Evolutionary conservation across 805 yeast genomes (phyloP).

Genomic region (Yamadazyma endophytica): DNA sequence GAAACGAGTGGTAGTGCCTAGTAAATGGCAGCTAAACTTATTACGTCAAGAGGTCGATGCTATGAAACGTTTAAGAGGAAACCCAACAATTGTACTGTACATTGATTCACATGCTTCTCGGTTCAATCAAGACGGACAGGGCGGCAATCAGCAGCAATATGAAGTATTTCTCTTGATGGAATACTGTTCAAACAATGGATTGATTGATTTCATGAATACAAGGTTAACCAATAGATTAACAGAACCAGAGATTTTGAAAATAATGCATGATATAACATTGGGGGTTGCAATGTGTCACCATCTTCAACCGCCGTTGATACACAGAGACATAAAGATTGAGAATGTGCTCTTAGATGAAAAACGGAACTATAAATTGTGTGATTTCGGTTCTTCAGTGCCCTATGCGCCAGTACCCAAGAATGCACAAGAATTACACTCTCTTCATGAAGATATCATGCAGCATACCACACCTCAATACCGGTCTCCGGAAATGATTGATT

Average conservation of each 20-base stretch:
- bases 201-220: constrained; percentile 77
- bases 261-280: constrained; percentile 64
- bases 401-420: constrained; percentile 59
- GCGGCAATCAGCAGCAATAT: constrained; percentile 44
- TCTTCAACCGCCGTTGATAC: constrained; percentile 64
- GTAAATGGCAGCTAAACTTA: constrained; percentile 74
- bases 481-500: constrained; percentile 80
- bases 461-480: constrained; percentile 86
- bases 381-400: constrained; percentile 76
- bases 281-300: constrained; percentile 81
- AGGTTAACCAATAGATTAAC: constrained; percentile 61
- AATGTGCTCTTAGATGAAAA: constrained; percentile 63
- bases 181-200: constrained; percentile 68
- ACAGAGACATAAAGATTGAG: constrained; percentile 80
- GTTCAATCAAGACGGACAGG: constrained; percentile 11
- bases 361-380: constrained; percentile 67
- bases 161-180: constrained; percentile 82
- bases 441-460: constrained; percentile 67
- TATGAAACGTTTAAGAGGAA: constrained; percentile 82
- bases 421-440: constrained; percentile 52
- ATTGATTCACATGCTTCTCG: constrained; percentile 94
- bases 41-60: constrained; percentile 96
- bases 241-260: constrained; percentile 63
- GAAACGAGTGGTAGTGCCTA: constrained; percentile 94
- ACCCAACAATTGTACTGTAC: constrained; percentile 78